Evolutionary conservation across 2,329 filamentous ascomycete species (phyloP).

Genomic region (Colletotrichum somersetense): DNA sequence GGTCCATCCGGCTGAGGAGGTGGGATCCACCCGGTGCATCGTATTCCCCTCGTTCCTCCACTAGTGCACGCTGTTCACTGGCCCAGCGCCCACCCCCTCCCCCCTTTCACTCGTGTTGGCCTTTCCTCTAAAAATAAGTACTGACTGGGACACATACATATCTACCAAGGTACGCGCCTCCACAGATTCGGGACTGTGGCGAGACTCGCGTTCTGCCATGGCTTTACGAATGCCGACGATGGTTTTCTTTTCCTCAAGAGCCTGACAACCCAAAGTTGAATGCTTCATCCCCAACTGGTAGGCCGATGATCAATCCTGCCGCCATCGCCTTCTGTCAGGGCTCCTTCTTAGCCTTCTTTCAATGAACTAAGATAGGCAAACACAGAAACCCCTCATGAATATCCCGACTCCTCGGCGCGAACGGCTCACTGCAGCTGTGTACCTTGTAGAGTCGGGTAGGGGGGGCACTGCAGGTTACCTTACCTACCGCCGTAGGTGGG

Average conservation of each 20-base stretch:
- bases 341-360: background rate
- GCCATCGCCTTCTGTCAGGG: background rate
- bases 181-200: constrained; percentile 32
- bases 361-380: background rate
- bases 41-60: constrained; percentile 31
- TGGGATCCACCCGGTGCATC: constrained; percentile 34
- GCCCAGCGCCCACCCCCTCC: constrained; percentile 8
- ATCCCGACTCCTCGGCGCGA: background rate
- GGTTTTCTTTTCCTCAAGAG: background rate
- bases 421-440: background rate
- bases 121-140: constrained; percentile 38
- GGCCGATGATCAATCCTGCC: background rate
- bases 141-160: constrained; percentile 13
- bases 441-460: background rate
- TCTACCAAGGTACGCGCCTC: constrained; percentile 10
- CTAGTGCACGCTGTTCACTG: constrained; percentile 1
- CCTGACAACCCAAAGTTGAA: background rate
- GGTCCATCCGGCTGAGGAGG: constrained; percentile 17
- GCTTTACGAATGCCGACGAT: background rate
- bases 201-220: constrained; percentile 14
- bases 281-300: background rate
- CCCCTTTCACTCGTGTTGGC: constrained; percentile 34
- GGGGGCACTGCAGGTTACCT: background rate
- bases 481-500: background rate
- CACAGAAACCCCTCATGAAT: constrained; percentile 21